Conservation (phyloP, 306 rosid species). For the Cucurbita ficifolia region DNA sequence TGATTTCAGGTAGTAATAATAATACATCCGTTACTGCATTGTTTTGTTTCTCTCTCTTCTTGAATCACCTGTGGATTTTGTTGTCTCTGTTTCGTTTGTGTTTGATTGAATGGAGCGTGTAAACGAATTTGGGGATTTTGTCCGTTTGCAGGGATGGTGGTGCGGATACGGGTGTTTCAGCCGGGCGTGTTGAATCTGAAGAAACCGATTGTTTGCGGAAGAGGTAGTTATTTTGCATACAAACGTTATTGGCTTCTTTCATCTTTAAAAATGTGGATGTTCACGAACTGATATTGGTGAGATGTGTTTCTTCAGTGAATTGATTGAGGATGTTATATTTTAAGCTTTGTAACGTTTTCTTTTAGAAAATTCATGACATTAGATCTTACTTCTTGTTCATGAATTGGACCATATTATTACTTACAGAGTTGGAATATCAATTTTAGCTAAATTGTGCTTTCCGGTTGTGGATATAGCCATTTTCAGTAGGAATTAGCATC, state of each 20-base stretch:
- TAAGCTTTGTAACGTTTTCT: no score
- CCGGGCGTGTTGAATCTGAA: slow-evolving; percentile 19
- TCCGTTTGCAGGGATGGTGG: slow-evolving; percentile 18
- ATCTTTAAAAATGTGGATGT: background rate
- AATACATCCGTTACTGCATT: background rate
- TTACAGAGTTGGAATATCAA: background rate
- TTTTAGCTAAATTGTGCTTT: background rate
- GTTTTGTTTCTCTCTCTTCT: background rate
- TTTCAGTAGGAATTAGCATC: background rate
- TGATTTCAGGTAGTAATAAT: background rate
- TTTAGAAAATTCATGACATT: background rate
- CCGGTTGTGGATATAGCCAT: background rate
- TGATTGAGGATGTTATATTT: no score
- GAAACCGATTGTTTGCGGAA: slow-evolving; percentile 33
- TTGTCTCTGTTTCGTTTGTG: background rate
- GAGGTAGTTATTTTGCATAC: slow-evolving; percentile 27
- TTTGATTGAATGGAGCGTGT: background rate
- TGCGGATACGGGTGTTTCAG: slow-evolving; percentile 26
- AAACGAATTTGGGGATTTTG: background rate
- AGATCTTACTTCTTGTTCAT: background rate
- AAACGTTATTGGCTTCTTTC: background rate
- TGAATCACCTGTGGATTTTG: background rate
- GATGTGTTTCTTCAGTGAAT: background rate
- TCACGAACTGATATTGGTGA: background rate
- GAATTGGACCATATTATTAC: background rate